Evolutionary conservation across 176 grass and related monocot genomes (phyloP).

Genomic region (Aegilops umbellulata): DNA sequence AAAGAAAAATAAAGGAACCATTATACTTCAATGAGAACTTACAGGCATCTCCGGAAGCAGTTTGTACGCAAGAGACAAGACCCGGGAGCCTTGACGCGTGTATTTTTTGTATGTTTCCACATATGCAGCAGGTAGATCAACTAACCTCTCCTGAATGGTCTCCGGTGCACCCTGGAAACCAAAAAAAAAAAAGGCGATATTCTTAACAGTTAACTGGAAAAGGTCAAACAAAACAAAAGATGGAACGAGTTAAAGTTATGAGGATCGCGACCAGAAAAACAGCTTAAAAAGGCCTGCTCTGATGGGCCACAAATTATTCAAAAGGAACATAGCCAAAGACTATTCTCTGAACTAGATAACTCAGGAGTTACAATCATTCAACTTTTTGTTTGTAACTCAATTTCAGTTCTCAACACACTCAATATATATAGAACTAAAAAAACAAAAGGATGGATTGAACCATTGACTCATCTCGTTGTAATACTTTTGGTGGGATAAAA

Average conservation of each 20-base stretch:
- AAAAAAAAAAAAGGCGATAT: constrained; percentile 6
- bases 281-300: not conserved
- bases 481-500: not conserved
- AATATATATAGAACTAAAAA: not conserved
- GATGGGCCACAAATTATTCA: not conserved
- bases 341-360: not conserved
- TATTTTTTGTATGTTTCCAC: constrained; percentile 98
- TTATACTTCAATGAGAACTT: constrained; percentile 32
- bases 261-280: not conserved
- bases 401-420: constrained; percentile 4
- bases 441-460: not conserved
- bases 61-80: constrained; percentile 96
- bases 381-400: not conserved
- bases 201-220: not conserved
- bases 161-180: constrained; percentile 86
- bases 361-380: not conserved
- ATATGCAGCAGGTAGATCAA: constrained; percentile 78
- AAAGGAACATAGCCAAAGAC: not conserved
- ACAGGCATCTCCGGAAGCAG: constrained; percentile 93
- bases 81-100: constrained; percentile 91
- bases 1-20: not conserved
- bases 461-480: not conserved
- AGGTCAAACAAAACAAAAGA: not conserved
- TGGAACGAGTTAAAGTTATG: not conserved
- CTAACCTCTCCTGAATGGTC: constrained; percentile 94